Evolutionary conservation across 208 protist genomes (phyloP), one percentile per base, ranked within the genome.

Genomic region (Crithidia thermophila): DNA sequence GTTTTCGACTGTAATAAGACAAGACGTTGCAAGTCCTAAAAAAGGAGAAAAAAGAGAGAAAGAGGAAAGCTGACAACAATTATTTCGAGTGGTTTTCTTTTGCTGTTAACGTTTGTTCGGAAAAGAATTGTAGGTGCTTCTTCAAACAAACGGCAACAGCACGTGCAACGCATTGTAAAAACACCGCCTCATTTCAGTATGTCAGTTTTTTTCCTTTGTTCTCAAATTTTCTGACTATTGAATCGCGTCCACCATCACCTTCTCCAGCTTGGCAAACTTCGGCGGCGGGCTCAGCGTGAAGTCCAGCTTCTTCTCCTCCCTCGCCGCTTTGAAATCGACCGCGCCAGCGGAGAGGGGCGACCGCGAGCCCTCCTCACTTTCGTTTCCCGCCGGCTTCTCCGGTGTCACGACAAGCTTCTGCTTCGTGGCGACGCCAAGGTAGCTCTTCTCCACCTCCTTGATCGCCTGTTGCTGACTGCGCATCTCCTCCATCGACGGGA

Each of bases 401-500:
- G 72, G 72, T 34, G 64, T 64, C 46, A 28, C 10, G 7, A 20
- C 33, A 13, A 34, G 33, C 14, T 39, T n/a, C 28, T 33, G 28
- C 28, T 52, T 71, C 55, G 34, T 76, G n/a, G 28, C 46, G 21
- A 52, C 21, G 28, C 37, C 37, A 6, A 62, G 57, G 59, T 60
- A 73, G 21, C 53, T 52, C 51, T 66, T 51, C 58, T 86, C 77
- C 16, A 81, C 53, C n/a, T 74, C 66, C 47, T 73, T 63, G 34
- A 76, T 80, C 11, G 68, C 69, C 51, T 57, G 42, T 43, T 55
- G 68, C 49, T 65, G 47, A 5, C 37, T 65, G 46, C 46, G 55
- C 63, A 81, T 79, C 49, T 67, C 63, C 8, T 67, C 66, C 20
- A 58, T n/a, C 9, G 75, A 75, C 13, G 81, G 69, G 23, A 67